A percentile compares a stretch with the other conserved stretches of the same genome.
phyloP scores from a whole-genome alignment of 108 stramenopile species.

The Craspedostauros australis region DNA sequence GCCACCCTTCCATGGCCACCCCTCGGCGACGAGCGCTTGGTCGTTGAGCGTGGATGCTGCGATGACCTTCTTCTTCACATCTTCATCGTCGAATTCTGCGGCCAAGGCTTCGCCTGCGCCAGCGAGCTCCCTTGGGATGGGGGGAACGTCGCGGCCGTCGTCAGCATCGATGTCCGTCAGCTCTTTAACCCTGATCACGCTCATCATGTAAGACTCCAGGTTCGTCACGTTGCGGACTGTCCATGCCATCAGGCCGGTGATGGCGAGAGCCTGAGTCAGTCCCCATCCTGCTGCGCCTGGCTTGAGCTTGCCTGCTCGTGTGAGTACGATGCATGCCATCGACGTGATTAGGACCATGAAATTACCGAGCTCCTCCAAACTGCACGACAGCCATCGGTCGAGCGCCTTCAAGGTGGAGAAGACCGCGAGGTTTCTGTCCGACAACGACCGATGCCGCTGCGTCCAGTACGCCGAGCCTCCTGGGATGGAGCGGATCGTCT shows the following conservation, averaged over 20 bases:
- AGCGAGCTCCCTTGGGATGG: conserved; percentile 25
- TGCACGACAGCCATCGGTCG: conserved; percentile 74
- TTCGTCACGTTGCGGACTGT: conserved; percentile 60
- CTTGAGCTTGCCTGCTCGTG: conserved; percentile 36
- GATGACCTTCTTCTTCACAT: conserved; percentile 1
- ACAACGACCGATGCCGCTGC: conserved; percentile 34
- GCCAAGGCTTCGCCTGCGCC: conserved; percentile 40
- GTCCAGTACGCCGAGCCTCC: conserved; percentile 51
- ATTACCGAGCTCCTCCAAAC: conserved; percentile 75
- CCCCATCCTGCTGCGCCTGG: conserved; percentile 80
- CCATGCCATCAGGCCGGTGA: conserved; percentile 80
- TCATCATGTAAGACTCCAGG: conserved; percentile 63
- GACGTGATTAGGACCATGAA: conserved; percentile 56
- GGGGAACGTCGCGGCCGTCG: not conserved
- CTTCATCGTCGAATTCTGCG: not conserved
- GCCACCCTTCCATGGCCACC: conserved; percentile 80
- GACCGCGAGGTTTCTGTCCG: conserved; percentile 56
- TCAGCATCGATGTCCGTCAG: conserved; percentile 45
- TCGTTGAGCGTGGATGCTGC: conserved; percentile 18
- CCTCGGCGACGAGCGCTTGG: conserved; percentile 21
- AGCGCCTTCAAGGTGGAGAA: conserved; percentile 67
- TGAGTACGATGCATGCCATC: conserved; percentile 47
- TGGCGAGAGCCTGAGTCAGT: conserved; percentile 68
- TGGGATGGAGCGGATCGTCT: conserved; percentile 84
- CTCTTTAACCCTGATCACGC: conserved; percentile 53